phyloP scores from a whole-genome alignment of 1,284 basidiomycete genomes.

The Moesziomyces globuligerus region DNA sequence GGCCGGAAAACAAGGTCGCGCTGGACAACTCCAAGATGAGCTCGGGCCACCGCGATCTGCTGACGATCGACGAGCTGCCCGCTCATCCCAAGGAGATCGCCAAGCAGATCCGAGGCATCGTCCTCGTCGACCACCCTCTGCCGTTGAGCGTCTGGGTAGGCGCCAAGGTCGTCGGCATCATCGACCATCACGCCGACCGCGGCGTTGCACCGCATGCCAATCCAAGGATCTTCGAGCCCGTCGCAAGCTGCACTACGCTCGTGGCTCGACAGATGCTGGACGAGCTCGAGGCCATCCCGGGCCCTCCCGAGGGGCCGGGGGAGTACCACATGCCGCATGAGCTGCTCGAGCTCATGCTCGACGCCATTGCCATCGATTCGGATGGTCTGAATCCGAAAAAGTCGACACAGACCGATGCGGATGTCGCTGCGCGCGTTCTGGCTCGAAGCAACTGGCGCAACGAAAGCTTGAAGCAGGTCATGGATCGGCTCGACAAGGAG shows the following conservation, averaged over 20 bases:
- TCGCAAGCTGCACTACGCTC: constrained; percentile 64
- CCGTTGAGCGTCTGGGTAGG: constrained; percentile 62
- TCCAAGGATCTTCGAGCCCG: constrained; percentile 60
- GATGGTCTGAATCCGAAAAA: constrained; percentile 57
- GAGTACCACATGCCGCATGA: constrained; percentile 61
- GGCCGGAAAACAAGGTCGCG: constrained; percentile 67
- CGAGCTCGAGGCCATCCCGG: constrained; percentile 52
- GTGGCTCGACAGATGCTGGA: constrained; percentile 62
- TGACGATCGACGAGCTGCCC: constrained; percentile 68
- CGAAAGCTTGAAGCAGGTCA: constrained; percentile 46
- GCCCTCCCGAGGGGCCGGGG: constrained; percentile 26
- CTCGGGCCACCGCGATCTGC: constrained; percentile 65
- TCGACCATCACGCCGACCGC: constrained; percentile 67
- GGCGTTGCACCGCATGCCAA: constrained; percentile 55
- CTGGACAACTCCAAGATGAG: constrained; percentile 64
- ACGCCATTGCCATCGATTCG: constrained; percentile 61
- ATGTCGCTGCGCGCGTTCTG: constrained; percentile 27
- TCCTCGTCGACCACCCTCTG: constrained; percentile 67
- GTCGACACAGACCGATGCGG: constrained; percentile 25
- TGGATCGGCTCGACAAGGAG: constrained; percentile 59
- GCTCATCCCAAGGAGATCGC: constrained; percentile 62
- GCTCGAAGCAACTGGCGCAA: constrained; percentile 47
- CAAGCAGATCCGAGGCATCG: constrained; percentile 60
- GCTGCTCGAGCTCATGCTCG: constrained; percentile 59
- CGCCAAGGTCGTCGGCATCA: constrained; percentile 56